Conservation (phyloP, 2,329 filamentous ascomycete species). For the Nothophaeocryptopus gaeumannii region DNA sequence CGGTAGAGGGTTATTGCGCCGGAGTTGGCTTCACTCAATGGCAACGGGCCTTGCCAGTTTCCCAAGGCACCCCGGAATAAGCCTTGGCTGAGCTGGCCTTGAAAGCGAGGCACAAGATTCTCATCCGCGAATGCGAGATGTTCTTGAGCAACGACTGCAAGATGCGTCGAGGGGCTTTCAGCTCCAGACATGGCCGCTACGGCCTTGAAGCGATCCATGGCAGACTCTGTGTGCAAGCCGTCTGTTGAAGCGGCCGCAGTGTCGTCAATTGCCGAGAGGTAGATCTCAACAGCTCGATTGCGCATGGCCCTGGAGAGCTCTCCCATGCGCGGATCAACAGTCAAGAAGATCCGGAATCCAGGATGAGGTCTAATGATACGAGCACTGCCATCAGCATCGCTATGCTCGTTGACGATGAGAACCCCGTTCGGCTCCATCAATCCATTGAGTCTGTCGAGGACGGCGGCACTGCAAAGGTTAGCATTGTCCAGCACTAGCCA, state of each 20-base stretch:
- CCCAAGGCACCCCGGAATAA: slow-evolving; percentile 10
- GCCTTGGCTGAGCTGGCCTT: slow-evolving; percentile 19
- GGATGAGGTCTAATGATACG: slow-evolving; percentile 77
- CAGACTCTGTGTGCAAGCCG: slow-evolving; percentile 28
- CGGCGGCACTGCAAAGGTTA: slow-evolving; percentile 92
- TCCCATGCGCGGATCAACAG: slow-evolving; percentile 85
- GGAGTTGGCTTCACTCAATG: not conserved
- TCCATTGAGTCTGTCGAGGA: slow-evolving; percentile 91
- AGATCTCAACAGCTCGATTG: slow-evolving; percentile 90
- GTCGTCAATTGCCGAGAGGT: slow-evolving; percentile 45
- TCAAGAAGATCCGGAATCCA: slow-evolving; percentile 88
- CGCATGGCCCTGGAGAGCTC: slow-evolving; percentile 96
- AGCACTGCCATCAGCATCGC: slow-evolving; percentile 74
- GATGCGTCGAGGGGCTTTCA: not conserved
- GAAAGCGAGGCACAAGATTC: slow-evolving; percentile 17
- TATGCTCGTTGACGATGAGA: slow-evolving; percentile 90
- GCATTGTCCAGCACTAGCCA: slow-evolving; percentile 97
- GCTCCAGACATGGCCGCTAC: slow-evolving; percentile 2
- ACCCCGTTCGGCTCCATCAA: slow-evolving; percentile 85
- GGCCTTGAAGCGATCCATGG: slow-evolving; percentile 29
- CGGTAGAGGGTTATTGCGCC: slow-evolving; percentile 33
- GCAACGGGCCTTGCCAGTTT: not conserved
- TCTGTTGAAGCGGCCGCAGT: slow-evolving; percentile 12
- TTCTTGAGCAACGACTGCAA: slow-evolving; percentile 13
- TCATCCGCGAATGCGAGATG: slow-evolving; percentile 26